Evolutionary conservation across 371 early-diverging fungal genomes (phyloP).

Genomic region (Mortierella sp.): DNA sequence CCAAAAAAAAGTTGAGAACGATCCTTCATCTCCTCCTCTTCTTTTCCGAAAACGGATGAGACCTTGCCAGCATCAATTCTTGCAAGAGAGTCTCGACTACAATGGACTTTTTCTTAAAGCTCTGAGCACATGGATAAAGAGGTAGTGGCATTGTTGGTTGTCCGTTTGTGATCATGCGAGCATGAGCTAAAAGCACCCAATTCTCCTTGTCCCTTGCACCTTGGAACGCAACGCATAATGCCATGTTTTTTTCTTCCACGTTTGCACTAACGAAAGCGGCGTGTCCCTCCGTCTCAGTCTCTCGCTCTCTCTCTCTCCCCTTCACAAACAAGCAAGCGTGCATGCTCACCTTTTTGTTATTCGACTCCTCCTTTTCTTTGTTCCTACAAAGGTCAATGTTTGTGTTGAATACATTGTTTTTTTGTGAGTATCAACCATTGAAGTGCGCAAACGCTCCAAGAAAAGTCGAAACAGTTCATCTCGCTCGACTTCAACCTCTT

Average conservation of each 20-base stretch:
- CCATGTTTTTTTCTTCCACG: neutral
- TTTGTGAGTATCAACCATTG: neutral
- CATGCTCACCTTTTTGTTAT: neutral
- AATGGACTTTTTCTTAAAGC: neutral
- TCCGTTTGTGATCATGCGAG: neutral
- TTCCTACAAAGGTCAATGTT: neutral
- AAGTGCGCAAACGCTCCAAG: neutral
- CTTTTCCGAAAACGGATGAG: neutral
- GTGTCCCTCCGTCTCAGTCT: neutral
- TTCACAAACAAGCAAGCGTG: neutral
- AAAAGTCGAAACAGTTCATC: neutral
- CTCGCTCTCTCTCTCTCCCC: neutral
- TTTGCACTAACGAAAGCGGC: slow-evolving; percentile 1
- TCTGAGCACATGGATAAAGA: neutral
- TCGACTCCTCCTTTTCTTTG: neutral
- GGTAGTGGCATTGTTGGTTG: neutral
- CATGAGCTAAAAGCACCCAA: neutral
- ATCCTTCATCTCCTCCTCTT: too few species aligned
- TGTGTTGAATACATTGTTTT: neutral
- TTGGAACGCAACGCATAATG: neutral
- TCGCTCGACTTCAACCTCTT: neutral
- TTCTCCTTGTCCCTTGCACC: neutral
- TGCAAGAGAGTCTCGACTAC: neutral
- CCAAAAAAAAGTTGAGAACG: too few species aligned
- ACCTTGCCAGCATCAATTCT: neutral